These are phyloP conservation scores for Microcyclospora pomicola DNA, from an alignment of 2,329 filamentous ascomycete genomes.

Conservation along the genomic window DNA sequence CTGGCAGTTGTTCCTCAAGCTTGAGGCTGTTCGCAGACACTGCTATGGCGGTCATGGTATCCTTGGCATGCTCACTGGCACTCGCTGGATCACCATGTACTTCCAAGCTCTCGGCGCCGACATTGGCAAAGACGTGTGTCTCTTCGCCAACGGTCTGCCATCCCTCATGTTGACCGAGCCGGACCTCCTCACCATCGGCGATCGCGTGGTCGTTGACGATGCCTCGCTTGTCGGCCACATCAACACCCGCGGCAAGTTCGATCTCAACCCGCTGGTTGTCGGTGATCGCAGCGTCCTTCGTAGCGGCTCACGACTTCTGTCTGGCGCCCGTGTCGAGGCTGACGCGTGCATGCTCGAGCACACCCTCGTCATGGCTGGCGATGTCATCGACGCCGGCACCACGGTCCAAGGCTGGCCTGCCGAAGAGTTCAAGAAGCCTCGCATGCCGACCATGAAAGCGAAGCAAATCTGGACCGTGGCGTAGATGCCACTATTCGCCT, in stretches of 20 bases:
- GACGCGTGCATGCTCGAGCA: constrained; percentile 44
- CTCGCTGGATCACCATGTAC: constrained; percentile 39
- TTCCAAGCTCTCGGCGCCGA: constrained; percentile 40
- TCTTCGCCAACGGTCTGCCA: constrained; percentile 41
- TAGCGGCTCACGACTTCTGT: constrained; percentile 38
- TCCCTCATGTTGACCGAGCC: constrained; percentile 45
- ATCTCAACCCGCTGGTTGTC: constrained; percentile 38
- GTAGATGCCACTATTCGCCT: too few relatives aligned
- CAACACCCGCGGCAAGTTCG: constrained; percentile 43
- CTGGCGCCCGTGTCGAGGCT: constrained; percentile 39
- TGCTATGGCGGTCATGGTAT: constrained; percentile 40
- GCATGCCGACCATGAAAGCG: constrained; percentile 16
- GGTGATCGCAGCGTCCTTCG: constrained; percentile 40
- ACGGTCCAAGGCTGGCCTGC: constrained; percentile 45
- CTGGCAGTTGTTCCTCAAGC: constrained; percentile 42
- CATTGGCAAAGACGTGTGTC: constrained; percentile 41
- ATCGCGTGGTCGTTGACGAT: constrained; percentile 42
- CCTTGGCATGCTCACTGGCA: constrained; percentile 40
- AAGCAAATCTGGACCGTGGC: background rate
- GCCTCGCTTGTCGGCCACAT: constrained; percentile 43
- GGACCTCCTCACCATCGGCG: constrained; percentile 40
- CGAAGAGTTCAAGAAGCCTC: constrained; percentile 24
- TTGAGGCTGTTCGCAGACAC: constrained; percentile 37
- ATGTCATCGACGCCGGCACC: constrained; percentile 37
- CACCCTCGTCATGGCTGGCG: constrained; percentile 43